Percentiles rank a stretch among this genome's conserved stretches.
These are phyloP conservation scores for Clarireedia monteithiana DNA, from an alignment of 2,329 filamentous ascomycete genomes.

Conservation along the genomic window DNA sequence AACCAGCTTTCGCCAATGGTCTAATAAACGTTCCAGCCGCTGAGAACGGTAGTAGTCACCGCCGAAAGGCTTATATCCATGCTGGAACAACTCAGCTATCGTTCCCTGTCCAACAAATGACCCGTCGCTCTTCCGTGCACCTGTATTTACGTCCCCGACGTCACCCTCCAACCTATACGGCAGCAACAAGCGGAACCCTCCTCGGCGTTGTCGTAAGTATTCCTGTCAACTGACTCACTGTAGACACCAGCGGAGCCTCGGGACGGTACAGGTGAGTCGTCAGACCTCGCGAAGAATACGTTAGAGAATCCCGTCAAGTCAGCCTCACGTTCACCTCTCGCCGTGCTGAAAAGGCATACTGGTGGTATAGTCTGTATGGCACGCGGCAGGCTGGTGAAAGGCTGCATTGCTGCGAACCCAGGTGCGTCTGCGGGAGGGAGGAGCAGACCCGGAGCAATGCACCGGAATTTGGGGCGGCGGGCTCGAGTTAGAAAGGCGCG, in stretches of 20 bases:
- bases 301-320: not conserved
- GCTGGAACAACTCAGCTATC: constrained; percentile 3
- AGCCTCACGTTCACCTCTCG: not conserved
- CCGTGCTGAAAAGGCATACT: not conserved
- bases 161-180: not conserved
- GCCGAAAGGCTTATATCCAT: constrained; percentile 3
- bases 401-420: not conserved
- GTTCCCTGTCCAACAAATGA: not conserved
- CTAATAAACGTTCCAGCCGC: constrained; percentile 6
- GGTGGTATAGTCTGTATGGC: not conserved
- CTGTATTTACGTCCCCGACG: not conserved
- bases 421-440: not conserved
- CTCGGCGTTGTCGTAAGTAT: constrained; percentile 7
- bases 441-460: constrained; percentile 8
- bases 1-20: constrained; percentile 9
- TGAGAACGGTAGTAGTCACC: constrained; percentile 2
- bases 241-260: not conserved
- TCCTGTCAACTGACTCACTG: constrained; percentile 5
- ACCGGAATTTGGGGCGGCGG: constrained; percentile 6
- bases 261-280: not conserved
- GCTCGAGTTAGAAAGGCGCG: not conserved
- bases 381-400: not conserved
- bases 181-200: not conserved
- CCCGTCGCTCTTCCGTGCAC: constrained; percentile 2
- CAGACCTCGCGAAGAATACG: not conserved